Conservation (phyloP, 1,139 yeast species). For the Keqinozyma sinolaborantium region DNA sequence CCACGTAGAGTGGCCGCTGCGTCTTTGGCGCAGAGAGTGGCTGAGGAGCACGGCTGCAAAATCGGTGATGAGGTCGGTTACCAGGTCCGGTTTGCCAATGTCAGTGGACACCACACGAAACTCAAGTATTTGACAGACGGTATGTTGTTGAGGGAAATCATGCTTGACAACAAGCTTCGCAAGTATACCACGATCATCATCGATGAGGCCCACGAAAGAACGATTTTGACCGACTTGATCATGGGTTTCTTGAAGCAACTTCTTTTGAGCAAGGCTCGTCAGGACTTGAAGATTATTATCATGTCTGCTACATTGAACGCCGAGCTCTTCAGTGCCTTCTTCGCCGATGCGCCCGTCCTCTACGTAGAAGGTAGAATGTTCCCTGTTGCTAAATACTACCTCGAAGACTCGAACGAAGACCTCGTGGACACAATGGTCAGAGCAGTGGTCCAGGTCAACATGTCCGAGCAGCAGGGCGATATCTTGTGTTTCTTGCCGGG, state of each 20-base stretch:
- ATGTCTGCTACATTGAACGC: conserved; percentile 99
- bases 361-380: conserved; percentile 88
- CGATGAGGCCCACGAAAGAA: conserved; percentile 98
- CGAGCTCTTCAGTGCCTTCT: conserved; percentile 77
- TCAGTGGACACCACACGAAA: conserved; percentile 47
- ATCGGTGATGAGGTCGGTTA: conserved; percentile 90
- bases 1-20: conserved; percentile 98
- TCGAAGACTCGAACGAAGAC: conserved; percentile 61
- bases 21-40: conserved; percentile 86
- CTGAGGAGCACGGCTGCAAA: conserved; percentile 77
- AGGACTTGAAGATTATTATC: conserved; percentile 56
- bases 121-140: conserved; percentile 93
- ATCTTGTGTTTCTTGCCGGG: conserved; percentile 89
- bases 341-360: conserved; percentile 75
- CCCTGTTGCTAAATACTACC: conserved; percentile 72
- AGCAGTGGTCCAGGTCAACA: conserved; percentile 73
- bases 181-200: conserved; percentile 77
- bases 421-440: conserved; percentile 77
- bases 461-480: conserved; percentile 82
- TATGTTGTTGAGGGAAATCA: conserved; percentile 88
- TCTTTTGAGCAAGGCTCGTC: conserved; percentile 43
- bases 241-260: conserved; percentile 83
- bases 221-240: conserved; percentile 83
- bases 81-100: conserved; percentile 74
- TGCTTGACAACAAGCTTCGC: conserved; percentile 64